Percentiles rank a stretch among this genome's conserved stretches.
phyloP scores from a whole-genome alignment of 2,329 filamentous ascomycete species.

The Diaporthe sp. region DNA sequence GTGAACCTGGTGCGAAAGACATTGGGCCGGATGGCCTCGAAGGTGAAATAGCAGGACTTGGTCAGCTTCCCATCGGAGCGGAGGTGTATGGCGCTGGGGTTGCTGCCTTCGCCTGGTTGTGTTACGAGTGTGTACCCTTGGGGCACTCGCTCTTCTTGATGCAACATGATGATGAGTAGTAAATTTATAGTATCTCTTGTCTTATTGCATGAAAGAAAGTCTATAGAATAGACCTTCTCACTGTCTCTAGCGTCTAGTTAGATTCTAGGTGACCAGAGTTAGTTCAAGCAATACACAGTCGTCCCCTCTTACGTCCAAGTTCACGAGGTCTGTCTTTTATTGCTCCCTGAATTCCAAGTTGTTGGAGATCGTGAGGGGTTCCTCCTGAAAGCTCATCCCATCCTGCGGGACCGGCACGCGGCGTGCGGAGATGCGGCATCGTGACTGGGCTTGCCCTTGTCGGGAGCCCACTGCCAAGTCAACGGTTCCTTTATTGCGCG shows the following conservation, averaged over 20 bases:
- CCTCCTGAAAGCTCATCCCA: neutral
- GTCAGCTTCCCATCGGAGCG: constrained; percentile 54
- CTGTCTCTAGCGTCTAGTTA: neutral
- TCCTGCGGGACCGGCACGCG: constrained; percentile 24
- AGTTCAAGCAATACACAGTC: too few species aligned
- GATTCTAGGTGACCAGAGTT: neutral
- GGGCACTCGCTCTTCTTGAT: constrained; percentile 46
- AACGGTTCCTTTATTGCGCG: neutral
- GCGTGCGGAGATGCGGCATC: constrained; percentile 31
- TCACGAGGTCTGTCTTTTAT: neutral
- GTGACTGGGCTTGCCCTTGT: constrained; percentile 29
- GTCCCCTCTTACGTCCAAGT: neutral
- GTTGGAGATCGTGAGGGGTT: constrained; percentile 28
- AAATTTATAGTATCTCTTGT: neutral
- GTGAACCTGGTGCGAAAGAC: constrained; percentile 79
- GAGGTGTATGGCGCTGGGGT: constrained; percentile 55
- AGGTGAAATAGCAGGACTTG: constrained; percentile 68
- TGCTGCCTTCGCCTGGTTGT: constrained; percentile 24
- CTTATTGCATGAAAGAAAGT: too few species aligned
- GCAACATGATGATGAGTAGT: constrained; percentile 45
- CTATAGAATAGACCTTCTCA: neutral
- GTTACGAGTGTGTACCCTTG: constrained; percentile 46
- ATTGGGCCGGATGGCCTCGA: constrained; percentile 73
- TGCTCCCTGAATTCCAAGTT: neutral
- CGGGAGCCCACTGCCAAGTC: constrained; percentile 13